A percentile compares a stretch with the other conserved stretches of the same genome.
These are phyloP conservation scores for Ananas comosus DNA, from an alignment of 176 grass and related monocot genomes.

Conservation along the genomic window DNA sequence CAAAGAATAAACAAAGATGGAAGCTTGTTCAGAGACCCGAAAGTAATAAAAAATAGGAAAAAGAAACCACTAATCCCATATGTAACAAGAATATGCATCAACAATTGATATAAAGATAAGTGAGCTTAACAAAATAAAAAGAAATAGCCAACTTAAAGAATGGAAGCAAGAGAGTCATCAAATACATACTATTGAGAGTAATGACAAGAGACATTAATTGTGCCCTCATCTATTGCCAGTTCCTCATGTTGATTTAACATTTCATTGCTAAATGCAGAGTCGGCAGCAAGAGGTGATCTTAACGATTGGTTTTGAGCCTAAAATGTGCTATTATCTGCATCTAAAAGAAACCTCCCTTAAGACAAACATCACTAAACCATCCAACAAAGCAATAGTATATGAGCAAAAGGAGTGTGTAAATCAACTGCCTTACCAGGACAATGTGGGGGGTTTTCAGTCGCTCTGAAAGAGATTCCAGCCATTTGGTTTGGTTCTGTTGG, in stretches of 20 bases:
- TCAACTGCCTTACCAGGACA: conserved; percentile 31
- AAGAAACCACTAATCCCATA: neutral
- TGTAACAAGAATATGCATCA: neutral
- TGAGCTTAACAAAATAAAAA: neutral
- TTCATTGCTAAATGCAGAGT: conserved; percentile 43
- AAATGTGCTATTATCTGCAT: conserved; percentile 44
- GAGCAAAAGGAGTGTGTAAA: conserved; percentile 13
- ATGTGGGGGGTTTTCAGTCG: conserved; percentile 37
- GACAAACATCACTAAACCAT: conserved; percentile 15
- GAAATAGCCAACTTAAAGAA: conserved; percentile 1
- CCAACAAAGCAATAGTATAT: conserved; percentile 9
- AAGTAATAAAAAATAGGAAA: neutral
- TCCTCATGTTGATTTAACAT: conserved; percentile 45
- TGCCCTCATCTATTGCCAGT: conserved; percentile 74
- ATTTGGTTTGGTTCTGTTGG: conserved; percentile 39
- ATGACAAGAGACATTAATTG: conserved; percentile 58
- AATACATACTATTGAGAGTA: conserved; percentile 85
- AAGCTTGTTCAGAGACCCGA: neutral
- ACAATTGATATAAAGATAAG: neutral
- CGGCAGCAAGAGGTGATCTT: conserved; percentile 32
- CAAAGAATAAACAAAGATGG: no score
- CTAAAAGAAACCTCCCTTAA: conserved; percentile 7
- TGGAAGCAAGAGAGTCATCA: conserved; percentile 5
- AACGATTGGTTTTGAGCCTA: conserved; percentile 50
- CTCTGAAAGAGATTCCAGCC: conserved; percentile 35